Evolutionary conservation across 2,329 filamentous ascomycete genomes (phyloP).

Genomic region (Colletotrichum nymphaeae): DNA sequence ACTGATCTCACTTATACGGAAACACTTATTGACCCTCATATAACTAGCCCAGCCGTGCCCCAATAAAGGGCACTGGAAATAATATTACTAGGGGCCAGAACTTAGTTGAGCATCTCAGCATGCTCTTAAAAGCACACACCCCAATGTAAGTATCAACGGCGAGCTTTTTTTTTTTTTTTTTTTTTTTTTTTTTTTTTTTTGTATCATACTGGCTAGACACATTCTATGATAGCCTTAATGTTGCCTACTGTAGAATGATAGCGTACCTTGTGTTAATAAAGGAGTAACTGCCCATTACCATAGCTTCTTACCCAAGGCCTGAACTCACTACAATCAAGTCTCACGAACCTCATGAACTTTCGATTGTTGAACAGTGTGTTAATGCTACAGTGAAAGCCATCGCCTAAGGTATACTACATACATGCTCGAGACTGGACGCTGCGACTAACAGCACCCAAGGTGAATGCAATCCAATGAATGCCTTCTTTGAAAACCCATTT

Average conservation of each 20-base stretch:
- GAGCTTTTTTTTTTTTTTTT: no score
- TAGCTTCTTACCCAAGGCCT: background rate
- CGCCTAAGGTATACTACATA: background rate
- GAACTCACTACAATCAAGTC: background rate
- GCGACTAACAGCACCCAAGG: background rate
- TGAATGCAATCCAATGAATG: background rate
- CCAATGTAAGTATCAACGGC: no score
- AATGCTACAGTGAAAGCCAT: background rate
- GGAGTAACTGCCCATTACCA: accelerated
- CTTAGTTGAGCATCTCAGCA: no score
- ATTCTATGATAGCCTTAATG: background rate
- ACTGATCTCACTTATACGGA: no score
- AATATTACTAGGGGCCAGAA: no score
- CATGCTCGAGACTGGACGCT: background rate
- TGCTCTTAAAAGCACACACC: no score
- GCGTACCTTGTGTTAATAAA: no score
- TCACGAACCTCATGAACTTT: background rate
- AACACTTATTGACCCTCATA: no score
- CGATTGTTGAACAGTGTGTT: background rate
- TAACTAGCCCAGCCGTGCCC: no score
- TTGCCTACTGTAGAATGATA: no score
- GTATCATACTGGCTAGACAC: background rate
- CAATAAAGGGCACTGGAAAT: no score
- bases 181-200: no score
- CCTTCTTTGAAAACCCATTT: background rate